These are phyloP conservation scores for Symmetrospora coprosmae DNA, from an alignment of 768 basidiomycete species.

Conservation along the genomic window DNA sequence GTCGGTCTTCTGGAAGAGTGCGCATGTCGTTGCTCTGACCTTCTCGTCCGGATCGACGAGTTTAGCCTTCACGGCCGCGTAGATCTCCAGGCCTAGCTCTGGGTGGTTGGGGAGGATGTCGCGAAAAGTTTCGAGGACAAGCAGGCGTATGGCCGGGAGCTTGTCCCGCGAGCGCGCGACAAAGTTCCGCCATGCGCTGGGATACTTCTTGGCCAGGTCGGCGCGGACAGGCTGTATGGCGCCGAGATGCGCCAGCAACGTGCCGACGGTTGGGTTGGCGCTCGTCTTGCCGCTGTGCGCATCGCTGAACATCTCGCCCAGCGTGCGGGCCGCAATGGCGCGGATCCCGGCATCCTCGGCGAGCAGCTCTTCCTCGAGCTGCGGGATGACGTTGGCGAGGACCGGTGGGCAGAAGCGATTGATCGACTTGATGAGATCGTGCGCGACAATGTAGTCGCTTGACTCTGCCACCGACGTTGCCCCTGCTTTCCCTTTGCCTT, in stretches of 20 bases:
- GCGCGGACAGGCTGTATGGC: slow-evolving; percentile 11
- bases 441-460: slow-evolving; percentile 49
- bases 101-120: slow-evolving; percentile 52
- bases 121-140: slow-evolving; percentile 58
- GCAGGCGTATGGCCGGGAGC: slow-evolving; percentile 52
- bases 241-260: no score
- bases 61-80: slow-evolving; percentile 58
- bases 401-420: slow-evolving; percentile 65
- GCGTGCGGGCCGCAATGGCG: slow-evolving; percentile 62
- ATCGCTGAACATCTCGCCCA: slow-evolving; percentile 82
- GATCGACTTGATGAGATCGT: slow-evolving; percentile 70
- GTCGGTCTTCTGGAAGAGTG: slow-evolving; percentile 64
- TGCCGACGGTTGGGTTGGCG: slow-evolving; percentile 9
- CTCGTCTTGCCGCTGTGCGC: slow-evolving; percentile 30
- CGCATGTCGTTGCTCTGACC: slow-evolving; percentile 71
- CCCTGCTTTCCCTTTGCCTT: slow-evolving; percentile 1
- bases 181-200: slow-evolving; percentile 75
- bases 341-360: slow-evolving; percentile 56
- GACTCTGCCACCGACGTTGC: slow-evolving; percentile 38
- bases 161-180: slow-evolving; percentile 64
- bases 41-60: slow-evolving; percentile 79
- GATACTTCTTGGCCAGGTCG: slow-evolving; percentile 67
- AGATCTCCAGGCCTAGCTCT: slow-evolving; percentile 55
- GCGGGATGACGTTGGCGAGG: slow-evolving; percentile 77
- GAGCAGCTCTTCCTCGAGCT: slow-evolving; percentile 76